Percentiles rank a stretch among this genome's conserved stretches.
phyloP scores from a whole-genome alignment of 2,329 filamentous ascomycete genomes.

The Cercospora sp. region DNA sequence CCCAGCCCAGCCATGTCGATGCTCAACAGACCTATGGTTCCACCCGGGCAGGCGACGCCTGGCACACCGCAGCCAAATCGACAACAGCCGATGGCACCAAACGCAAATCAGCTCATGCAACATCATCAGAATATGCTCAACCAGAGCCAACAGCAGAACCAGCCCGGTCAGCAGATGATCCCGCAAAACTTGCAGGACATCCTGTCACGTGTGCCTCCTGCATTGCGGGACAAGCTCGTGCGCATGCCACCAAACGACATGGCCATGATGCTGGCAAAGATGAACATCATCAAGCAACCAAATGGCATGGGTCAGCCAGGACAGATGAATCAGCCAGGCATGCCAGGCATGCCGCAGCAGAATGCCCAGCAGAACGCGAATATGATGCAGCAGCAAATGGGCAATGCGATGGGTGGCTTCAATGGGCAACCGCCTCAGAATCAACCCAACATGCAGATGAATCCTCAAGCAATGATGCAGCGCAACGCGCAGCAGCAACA shows the following conservation, averaged over 20 bases:
- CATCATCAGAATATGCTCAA: constrained; percentile 38
- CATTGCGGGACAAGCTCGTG: constrained; percentile 24
- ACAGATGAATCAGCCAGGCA: constrained; percentile 20
- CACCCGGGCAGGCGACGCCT: constrained; percentile 44
- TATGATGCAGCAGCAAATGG: constrained; percentile 23
- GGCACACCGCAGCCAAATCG: constrained; percentile 38
- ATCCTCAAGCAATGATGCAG: constrained; percentile 16
- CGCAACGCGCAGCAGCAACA: constrained; percentile 22
- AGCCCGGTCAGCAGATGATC: constrained; percentile 23
- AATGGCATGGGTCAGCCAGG: constrained; percentile 10
- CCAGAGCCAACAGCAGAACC: constrained; percentile 40
- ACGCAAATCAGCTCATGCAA: constrained; percentile 32
- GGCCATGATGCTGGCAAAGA: constrained; percentile 17
- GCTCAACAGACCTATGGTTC: constrained; percentile 51
- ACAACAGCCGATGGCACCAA: constrained; percentile 31
- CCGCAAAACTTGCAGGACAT: constrained; percentile 17
- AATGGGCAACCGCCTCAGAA: constrained; percentile 24
- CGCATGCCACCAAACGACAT: constrained; percentile 22
- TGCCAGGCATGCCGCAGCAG: constrained; percentile 19
- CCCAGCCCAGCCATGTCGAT: constrained; percentile 51
- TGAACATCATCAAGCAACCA: constrained; percentile 10
- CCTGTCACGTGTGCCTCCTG: constrained; percentile 21
- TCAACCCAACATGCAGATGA: constrained; percentile 21
- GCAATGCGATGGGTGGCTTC: constrained; percentile 26
- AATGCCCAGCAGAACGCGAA: constrained; percentile 12